Evolutionary conservation across 768 basidiomycete species (phyloP).

Genomic region (Xerocomellus chrysenteron): DNA sequence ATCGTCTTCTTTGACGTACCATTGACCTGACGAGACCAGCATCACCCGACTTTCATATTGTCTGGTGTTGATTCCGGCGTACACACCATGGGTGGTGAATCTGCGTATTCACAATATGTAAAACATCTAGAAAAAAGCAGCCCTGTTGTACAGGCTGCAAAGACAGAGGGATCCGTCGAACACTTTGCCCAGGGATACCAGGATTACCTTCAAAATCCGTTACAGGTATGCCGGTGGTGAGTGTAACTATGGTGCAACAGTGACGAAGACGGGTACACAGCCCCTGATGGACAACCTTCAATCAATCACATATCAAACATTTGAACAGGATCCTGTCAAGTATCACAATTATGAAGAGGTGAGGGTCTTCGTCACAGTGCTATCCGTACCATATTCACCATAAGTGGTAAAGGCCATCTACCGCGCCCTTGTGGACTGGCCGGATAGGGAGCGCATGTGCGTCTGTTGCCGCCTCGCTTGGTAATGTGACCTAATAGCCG

Average conservation of each 20-base stretch:
- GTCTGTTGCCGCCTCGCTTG: slow-evolving; percentile 31
- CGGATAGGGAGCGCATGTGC: slow-evolving; percentile 59
- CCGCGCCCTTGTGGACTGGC: slow-evolving; percentile 73
- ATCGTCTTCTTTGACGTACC: slow-evolving; percentile 14
- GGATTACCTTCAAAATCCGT: slow-evolving; percentile 91
- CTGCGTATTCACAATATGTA: slow-evolving; percentile 88
- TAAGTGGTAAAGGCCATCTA: slow-evolving; percentile 63
- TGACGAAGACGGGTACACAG: slow-evolving; percentile 38
- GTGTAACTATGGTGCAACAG: neutral
- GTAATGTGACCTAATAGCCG: slow-evolving; percentile 16
- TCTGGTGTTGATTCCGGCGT: slow-evolving; percentile 60
- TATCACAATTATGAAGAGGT: slow-evolving; percentile 95
- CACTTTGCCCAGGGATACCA: slow-evolving; percentile 91
- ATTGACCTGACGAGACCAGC: slow-evolving; percentile 46
- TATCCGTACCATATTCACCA: slow-evolving; percentile 9
- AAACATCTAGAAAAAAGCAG: slow-evolving; percentile 81
- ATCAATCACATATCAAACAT: slow-evolving; percentile 94
- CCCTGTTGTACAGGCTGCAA: slow-evolving; percentile 58
- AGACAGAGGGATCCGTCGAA: slow-evolving; percentile 75
- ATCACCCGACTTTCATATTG: slow-evolving; percentile 82
- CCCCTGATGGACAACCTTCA: slow-evolving; percentile 97
- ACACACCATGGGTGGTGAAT: slow-evolving; percentile 81
- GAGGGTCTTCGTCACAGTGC: slow-evolving; percentile 13
- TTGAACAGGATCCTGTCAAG: slow-evolving; percentile 97
- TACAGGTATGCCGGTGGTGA: slow-evolving; percentile 59